A percentile compares a stretch with the other conserved stretches of the same genome.
Conservation (phyloP, 495 filamentous ascomycete species). For the Hypoxylon subgilvum region DNA sequence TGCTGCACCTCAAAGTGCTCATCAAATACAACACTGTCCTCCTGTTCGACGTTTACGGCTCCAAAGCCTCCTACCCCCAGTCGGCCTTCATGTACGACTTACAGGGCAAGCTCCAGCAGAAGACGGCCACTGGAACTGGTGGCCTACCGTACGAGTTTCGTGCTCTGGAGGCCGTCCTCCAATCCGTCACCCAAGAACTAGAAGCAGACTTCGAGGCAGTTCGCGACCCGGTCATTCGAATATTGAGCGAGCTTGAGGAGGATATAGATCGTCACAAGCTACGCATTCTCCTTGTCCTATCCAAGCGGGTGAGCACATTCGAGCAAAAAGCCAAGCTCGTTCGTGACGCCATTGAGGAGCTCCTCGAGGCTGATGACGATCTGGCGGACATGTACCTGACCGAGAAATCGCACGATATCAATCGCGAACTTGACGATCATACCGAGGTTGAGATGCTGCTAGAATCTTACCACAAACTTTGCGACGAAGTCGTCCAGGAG, state of each 20-base stretch:
- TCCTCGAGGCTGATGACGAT: conserved; percentile 97
- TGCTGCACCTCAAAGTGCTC: conserved; percentile 89
- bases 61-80: conserved; percentile 92
- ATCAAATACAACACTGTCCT: conserved; percentile 95
- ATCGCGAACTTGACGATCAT: conserved; percentile 84
- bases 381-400: conserved; percentile 92
- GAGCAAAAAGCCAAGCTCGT: conserved; percentile 96
- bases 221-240: conserved; percentile 85
- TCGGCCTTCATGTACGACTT: conserved; percentile 96
- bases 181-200: conserved; percentile 82
- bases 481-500: conserved; percentile 96
- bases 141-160: conserved; percentile 73
- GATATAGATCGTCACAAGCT: conserved; percentile 96
- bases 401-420: conserved; percentile 77
- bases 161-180: conserved; percentile 80
- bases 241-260: conserved; percentile 89
- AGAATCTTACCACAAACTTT: conserved; percentile 96
- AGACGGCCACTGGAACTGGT: conserved; percentile 55
- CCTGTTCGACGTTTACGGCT: conserved; percentile 93
- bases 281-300: conserved; percentile 85
- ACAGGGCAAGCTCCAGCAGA: conserved; percentile 65
- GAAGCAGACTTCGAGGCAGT: conserved; percentile 94
- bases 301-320: conserved; percentile 94
- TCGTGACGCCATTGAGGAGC: conserved; percentile 91
- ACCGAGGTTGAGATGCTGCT: conserved; percentile 96